A percentile compares a stretch with the other conserved stretches of the same genome.
phyloP scores from a whole-genome alignment of 345 rosid genomes.

The Bruguiera gymnorhiza region DNA sequence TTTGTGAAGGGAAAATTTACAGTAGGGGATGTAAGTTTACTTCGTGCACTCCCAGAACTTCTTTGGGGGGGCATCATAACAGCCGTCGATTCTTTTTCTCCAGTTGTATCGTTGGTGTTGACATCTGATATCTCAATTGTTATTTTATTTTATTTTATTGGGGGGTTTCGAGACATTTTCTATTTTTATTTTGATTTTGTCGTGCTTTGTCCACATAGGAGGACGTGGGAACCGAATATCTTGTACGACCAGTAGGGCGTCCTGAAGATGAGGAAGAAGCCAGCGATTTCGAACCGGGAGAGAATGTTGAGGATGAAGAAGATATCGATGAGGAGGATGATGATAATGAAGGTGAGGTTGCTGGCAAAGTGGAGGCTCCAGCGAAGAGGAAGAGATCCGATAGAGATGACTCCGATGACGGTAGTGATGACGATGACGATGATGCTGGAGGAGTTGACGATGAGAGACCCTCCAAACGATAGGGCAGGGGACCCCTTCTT shows the following conservation, averaged over 20 bases:
- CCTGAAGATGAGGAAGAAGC: conserved; percentile 95
- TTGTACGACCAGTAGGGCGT: conserved; percentile 68
- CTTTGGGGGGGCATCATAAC: too few relatives aligned
- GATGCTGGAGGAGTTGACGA: conserved; percentile 66
- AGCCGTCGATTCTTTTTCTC: too few relatives aligned
- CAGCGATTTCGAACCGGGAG: conserved; percentile 68
- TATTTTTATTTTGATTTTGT: background rate
- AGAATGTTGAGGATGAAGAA: conserved; percentile 28
- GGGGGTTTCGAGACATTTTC: background rate
- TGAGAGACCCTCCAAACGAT: conserved; percentile 84
- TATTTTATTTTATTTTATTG: background rate
- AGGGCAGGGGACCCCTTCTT: conserved; percentile 29
- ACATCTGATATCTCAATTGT: background rate
- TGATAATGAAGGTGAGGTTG: conserved; percentile 6
- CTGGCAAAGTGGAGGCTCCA: conserved; percentile 61
- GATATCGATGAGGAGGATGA: conserved; percentile 43
- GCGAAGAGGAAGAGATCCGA: conserved; percentile 65
- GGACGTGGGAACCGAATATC: conserved; percentile 79
- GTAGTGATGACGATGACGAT: conserved; percentile 43
- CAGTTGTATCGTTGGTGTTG: too few relatives aligned
- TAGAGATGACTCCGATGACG: conserved; percentile 45
- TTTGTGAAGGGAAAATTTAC: too few relatives aligned
- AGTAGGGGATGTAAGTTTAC: too few relatives aligned
- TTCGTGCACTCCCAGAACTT: too few relatives aligned
- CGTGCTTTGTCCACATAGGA: conserved; percentile 31